Base-by-base conservation (phyloP, 495 filamentous ascomycete species). In the Immersiella caudata region DNA sequence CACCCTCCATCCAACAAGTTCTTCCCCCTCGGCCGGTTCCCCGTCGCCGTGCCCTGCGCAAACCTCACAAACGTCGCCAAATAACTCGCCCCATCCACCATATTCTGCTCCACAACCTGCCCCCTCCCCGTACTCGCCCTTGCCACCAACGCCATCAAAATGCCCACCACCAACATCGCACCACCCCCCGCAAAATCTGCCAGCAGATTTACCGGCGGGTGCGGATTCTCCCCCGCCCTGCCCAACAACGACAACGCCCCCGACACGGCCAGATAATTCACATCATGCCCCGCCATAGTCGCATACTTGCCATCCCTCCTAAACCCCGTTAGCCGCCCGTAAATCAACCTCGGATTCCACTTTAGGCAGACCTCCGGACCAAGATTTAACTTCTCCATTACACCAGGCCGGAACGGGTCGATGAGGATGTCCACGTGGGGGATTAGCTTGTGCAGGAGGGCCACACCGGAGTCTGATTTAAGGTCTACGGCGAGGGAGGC, bases 201-300 rank as follows among this genome's bases (percentile, higher is more conserved):
- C 0, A 97, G 78, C 20, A 98, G 83, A 68, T 98, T 98, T 0
- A 81, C 88, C 5, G 94, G 94, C 7, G 93, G 83, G 61, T 89
- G 87, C 7, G 94, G 94, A 57, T 86, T 88, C 67, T 88, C 86
- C 3, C 83, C 85, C 25, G 78, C 78, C 0, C 90, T 81, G 0
- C 94, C 94, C 0, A 98, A 83, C 79, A 96, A 82, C 1, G 83
- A 84, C 16, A 98, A 78, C 0, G 90, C 90, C 0, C 94, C 94
- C 1, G 90, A 91, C 0, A 96, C 92, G 36, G 94, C 91, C 24
- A 98, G 88, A 77, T 97, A 98, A 73, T 98, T 98, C 75, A 98
- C 97, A 75, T 98, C 94, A 71, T 98, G 94, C n/a, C 94, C 94
- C 0, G 94, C 94, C 93, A 97, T 97, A 66, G 82, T 73, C 51